Evolutionary conservation across 2,329 filamentous ascomycete species (phyloP).

Genomic region (Knoxdaviesia capensis): DNA sequence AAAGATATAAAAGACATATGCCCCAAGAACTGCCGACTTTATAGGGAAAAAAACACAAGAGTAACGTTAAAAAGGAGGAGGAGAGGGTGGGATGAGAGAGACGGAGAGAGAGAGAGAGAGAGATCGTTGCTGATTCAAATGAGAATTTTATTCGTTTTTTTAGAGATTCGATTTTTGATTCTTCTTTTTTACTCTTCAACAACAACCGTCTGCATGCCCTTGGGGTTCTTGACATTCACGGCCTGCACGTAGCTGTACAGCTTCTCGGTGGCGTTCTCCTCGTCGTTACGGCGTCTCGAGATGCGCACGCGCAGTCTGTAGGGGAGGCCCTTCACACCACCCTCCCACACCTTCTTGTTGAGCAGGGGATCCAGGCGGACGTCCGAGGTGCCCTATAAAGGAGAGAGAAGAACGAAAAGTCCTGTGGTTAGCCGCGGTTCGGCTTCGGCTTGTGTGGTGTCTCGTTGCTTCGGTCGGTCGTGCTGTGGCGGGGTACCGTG

Average conservation of each 20-base stretch:
- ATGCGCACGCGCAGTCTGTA: slow-evolving; percentile 96
- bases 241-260: slow-evolving; percentile 99
- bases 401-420: no score
- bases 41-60: no score
- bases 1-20: no score
- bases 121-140: slow-evolving; percentile 6
- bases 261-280: slow-evolving; percentile 99
- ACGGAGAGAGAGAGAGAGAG: no score
- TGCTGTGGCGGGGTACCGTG: no score
- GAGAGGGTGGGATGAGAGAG: slow-evolving; percentile 9
- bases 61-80: no score
- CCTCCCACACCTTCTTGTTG: slow-evolving; percentile 99
- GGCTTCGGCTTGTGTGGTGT: no score
- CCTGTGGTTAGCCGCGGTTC: no score
- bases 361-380: slow-evolving; percentile 96
- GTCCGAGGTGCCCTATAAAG: slow-evolving; percentile 67
- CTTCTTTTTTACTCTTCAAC: slow-evolving; percentile 46
- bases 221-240: slow-evolving; percentile 98
- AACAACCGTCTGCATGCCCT: slow-evolving; percentile 84
- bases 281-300: slow-evolving; percentile 98
- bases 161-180: slow-evolving; percentile 9
- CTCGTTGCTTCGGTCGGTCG: no score
- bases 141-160: slow-evolving; percentile 11
- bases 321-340: slow-evolving; percentile 95
- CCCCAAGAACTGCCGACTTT: no score